phyloP scores from a whole-genome alignment of 2,329 filamentous ascomycete genomes.

The Tolypocladium tropicale region DNA sequence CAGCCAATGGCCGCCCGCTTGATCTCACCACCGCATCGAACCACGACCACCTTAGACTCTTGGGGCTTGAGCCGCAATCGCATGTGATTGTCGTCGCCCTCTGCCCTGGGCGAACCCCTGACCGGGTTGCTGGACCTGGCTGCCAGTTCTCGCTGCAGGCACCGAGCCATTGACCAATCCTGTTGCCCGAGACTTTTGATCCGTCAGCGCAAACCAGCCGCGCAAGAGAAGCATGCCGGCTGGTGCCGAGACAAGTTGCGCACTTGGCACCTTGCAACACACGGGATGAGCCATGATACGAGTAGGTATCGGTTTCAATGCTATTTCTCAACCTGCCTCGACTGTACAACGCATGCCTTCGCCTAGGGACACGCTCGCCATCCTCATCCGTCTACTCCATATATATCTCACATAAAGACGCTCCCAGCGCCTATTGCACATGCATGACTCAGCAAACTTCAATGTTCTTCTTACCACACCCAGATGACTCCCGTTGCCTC shows the following conservation, averaged over 20 bases:
- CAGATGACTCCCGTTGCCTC: background rate
- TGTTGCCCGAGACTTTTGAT: background rate
- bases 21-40: constrained; percentile 3
- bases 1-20: background rate
- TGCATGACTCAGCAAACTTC: background rate
- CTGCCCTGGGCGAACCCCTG: background rate
- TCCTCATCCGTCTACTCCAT: background rate
- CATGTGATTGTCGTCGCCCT: background rate
- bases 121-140: background rate
- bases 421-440: background rate
- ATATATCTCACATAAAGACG: background rate
- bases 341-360: too few relatives aligned
- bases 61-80: background rate
- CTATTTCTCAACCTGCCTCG: background rate
- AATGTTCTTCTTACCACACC: too few relatives aligned
- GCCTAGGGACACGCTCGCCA: background rate
- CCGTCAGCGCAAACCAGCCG: background rate
- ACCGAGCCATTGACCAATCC: background rate
- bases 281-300: too few relatives aligned
- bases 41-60: background rate
- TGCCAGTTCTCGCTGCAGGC: background rate
- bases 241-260: background rate
- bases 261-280: too few relatives aligned
- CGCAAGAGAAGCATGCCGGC: background rate
- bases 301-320: background rate